Percentiles rank a stretch among this genome's conserved stretches.
phyloP scores from a whole-genome alignment of 345 rosid species.

The Balakata baccata region DNA sequence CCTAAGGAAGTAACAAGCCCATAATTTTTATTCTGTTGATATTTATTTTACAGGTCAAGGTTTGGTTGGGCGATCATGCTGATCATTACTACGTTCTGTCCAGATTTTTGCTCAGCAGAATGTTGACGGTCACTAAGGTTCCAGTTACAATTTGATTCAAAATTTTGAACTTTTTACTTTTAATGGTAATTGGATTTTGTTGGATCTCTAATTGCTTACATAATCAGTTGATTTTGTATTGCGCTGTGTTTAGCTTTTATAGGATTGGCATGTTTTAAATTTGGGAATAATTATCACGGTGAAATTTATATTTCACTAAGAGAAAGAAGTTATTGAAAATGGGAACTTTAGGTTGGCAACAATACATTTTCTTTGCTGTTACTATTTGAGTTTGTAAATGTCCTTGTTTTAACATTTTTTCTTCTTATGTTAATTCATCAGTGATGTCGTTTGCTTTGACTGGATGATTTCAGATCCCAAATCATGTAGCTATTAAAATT shows the following conservation, averaged over 20 bases:
- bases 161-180: not conserved
- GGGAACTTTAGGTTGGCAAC: not conserved
- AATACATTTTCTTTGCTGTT: not conserved
- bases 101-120: slow-evolving; percentile 89
- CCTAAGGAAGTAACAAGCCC: not conserved
- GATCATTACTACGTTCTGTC: slow-evolving; percentile 95
- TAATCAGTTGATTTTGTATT: no score
- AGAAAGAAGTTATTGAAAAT: not conserved
- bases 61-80: slow-evolving; percentile 94
- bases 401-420: not conserved
- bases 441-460: slow-evolving; percentile 8
- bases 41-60: slow-evolving; percentile 60
- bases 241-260: not conserved
- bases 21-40: not conserved
- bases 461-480: slow-evolving; percentile 66
- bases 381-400: not conserved
- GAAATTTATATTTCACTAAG: not conserved
- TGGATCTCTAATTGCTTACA: not conserved
- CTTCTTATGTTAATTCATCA: not conserved
- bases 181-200: not conserved
- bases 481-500: slow-evolving; percentile 92
- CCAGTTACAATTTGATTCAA: not conserved
- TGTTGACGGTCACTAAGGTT: slow-evolving; percentile 97
- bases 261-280: not conserved
- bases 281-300: not conserved